phyloP scores from a whole-genome alignment of 176 grass and related monocot genomes.

The Oryza glaberrima region DNA sequence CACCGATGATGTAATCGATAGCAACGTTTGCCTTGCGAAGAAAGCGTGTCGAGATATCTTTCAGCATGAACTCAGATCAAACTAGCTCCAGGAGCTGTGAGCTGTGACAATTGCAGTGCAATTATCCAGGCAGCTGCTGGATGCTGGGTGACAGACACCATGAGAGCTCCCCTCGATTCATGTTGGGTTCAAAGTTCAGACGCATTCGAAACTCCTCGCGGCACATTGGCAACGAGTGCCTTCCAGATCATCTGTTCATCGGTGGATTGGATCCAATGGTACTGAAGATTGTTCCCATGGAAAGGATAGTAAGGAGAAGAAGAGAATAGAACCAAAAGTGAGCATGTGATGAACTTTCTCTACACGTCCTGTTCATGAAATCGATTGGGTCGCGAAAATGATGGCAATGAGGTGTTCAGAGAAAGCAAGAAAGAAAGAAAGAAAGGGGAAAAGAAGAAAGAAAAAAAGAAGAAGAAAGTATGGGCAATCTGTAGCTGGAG shows the following conservation, averaged over 20 bases:
- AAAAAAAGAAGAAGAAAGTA: not conserved
- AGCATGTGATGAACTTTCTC: not conserved
- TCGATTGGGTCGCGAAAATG: conserved; percentile 19
- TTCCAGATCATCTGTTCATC: not conserved
- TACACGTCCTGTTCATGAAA: not conserved
- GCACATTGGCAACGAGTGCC: not conserved
- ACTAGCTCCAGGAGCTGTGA: not conserved
- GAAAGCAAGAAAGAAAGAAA: no score
- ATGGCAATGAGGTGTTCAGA: not conserved
- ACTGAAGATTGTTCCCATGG: not conserved
- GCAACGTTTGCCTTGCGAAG: not conserved
- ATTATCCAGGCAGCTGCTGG: not conserved
- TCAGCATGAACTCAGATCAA: not conserved
- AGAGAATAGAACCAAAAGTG: not conserved
- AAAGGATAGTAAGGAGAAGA: not conserved
- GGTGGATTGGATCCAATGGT: not conserved
- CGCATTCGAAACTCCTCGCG: not conserved
- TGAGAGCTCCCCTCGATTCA: conserved; percentile 17
- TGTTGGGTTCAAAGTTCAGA: not conserved
- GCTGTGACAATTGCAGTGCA: not conserved
- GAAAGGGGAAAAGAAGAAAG: no score
- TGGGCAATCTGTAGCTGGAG: conserved; percentile 1
- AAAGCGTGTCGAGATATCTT: not conserved
- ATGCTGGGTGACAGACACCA: not conserved
- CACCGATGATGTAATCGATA: not conserved